Conservation (phyloP, 768 basidiomycete genomes). For the Agrocybe pediades region DNA sequence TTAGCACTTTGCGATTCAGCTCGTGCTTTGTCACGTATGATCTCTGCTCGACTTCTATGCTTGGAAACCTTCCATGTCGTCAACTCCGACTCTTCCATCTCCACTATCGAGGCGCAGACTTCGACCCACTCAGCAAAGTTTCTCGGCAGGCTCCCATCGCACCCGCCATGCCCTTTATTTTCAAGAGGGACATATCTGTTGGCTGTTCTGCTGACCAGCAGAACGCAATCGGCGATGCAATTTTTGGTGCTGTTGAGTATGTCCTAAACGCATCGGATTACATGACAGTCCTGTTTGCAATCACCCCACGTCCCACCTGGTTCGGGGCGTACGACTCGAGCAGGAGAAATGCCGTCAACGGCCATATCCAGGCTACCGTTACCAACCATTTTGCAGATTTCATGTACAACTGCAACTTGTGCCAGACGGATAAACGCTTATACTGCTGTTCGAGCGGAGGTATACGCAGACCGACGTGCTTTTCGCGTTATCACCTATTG, state of each 20-base stretch:
- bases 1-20: too few species aligned
- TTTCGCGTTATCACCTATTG: background rate
- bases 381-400: conserved; percentile 30
- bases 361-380: conserved; percentile 40
- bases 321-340: conserved; percentile 44
- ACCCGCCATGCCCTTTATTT: conserved; percentile 10
- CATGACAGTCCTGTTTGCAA: conserved; percentile 31
- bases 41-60: conserved; percentile 25
- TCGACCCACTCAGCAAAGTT: conserved; percentile 30
- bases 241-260: conserved; percentile 40
- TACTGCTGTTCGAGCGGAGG: conserved; percentile 36
- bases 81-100: conserved; percentile 29
- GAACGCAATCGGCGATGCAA: conserved; percentile 34
- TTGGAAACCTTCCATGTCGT: conserved; percentile 45
- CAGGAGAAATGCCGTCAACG: conserved; percentile 35
- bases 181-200: conserved; percentile 37
- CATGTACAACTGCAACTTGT: conserved; percentile 41
- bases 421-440: conserved; percentile 30
- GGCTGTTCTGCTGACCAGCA: conserved; percentile 42
- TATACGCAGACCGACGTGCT: conserved; percentile 18
- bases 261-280: conserved; percentile 36
- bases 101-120: conserved; percentile 33
- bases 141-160: conserved; percentile 27
- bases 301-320: conserved; percentile 48
- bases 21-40: conserved; percentile 20